Percentiles rank a stretch among this genome's conserved stretches.
These are phyloP conservation scores for Aphanomyces astaci DNA, from an alignment of 352 stramenopile species.

Conservation along the genomic window DNA sequence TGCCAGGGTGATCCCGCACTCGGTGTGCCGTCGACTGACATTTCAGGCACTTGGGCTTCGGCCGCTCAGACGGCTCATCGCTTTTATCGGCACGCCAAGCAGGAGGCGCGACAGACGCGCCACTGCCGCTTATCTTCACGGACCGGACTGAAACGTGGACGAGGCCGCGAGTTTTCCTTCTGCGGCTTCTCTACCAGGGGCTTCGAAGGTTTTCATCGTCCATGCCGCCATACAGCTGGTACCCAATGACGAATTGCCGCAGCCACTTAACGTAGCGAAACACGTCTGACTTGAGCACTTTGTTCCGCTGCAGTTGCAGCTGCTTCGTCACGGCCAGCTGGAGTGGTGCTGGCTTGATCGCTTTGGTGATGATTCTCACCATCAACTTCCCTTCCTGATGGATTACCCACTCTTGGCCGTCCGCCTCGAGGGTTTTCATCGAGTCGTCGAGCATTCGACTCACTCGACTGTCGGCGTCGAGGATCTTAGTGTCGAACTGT, in stretches of 20 bases:
- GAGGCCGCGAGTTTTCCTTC: not conserved
- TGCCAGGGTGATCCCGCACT: conserved; percentile 9
- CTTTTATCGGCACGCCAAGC: not conserved
- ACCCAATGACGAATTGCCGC: conserved; percentile 10
- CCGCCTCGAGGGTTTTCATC: conserved; percentile 2
- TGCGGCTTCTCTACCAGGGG: not conserved
- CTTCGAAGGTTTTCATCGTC: conserved; percentile 1
- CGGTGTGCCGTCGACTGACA: conserved; percentile 8
- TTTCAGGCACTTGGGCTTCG: conserved; percentile 4
- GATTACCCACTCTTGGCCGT: conserved; percentile 15
- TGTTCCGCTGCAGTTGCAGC: conserved; percentile 14
- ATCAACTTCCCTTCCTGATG: conserved; percentile 11
- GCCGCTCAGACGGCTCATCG: not conserved
- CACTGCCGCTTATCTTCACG: not conserved
- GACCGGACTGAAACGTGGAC: not conserved
- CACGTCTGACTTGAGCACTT: conserved; percentile 3
- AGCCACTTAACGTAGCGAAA: conserved; percentile 15
- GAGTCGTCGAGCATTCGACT: conserved; percentile 19
- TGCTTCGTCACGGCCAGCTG: conserved; percentile 10
- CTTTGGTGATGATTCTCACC: conserved; percentile 3
- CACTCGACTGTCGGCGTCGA: conserved; percentile 9
- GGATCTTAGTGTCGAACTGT: conserved; percentile 10
- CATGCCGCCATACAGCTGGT: conserved; percentile 15
- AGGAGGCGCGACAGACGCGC: not conserved
- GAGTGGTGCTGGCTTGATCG: conserved; percentile 14